These are phyloP conservation scores for Leishmania martiniquensis DNA, from an alignment of 208 protist genomes.

Conservation along the genomic window DNA sequence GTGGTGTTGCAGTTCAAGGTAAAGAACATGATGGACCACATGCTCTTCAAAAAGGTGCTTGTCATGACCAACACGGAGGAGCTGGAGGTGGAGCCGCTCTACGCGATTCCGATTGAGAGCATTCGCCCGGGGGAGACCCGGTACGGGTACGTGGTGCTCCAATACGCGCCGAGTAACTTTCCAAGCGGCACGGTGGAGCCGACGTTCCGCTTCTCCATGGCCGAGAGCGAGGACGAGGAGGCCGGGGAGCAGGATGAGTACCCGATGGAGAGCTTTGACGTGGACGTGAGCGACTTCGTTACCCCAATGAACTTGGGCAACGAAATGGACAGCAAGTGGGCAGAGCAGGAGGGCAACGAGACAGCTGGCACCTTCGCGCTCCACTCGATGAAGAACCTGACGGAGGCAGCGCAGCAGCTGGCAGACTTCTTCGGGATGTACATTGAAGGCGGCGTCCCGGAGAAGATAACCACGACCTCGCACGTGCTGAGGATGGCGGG, in stretches of 20 bases:
- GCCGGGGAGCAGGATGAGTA: conserved; percentile 76
- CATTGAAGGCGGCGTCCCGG: conserved; percentile 70
- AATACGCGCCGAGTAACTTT: conserved; percentile 63
- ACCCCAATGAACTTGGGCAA: conserved; percentile 55
- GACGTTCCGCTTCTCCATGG: conserved; percentile 76
- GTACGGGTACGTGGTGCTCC: conserved; percentile 80
- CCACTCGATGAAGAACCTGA: conserved; percentile 87
- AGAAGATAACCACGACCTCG: conserved; percentile 69
- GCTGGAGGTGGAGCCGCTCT: conserved; percentile 83
- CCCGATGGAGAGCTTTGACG: conserved; percentile 82
- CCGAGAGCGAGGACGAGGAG: conserved; percentile 39
- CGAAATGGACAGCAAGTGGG: conserved; percentile 45
- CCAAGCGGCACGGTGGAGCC: conserved; percentile 70
- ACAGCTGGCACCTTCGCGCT: conserved; percentile 86
- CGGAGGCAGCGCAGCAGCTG: conserved; percentile 77
- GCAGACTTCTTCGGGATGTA: conserved; percentile 89
- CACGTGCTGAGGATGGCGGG: conserved; percentile 87
- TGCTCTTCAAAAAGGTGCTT: conserved; percentile 86
- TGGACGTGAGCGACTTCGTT: conserved; percentile 88
- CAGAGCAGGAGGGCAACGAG: conserved; percentile 54
- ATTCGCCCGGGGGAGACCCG: conserved; percentile 60
- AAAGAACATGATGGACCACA: conserved; percentile 94
- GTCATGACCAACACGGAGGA: conserved; percentile 82
- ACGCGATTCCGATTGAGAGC: conserved; percentile 69
- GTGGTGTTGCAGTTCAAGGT: conserved; percentile 96